Percentiles rank a stretch among this genome's conserved stretches.
phyloP scores from a whole-genome alignment of 495 filamentous ascomycete genomes.

The Endocarpon pusillum region DNA sequence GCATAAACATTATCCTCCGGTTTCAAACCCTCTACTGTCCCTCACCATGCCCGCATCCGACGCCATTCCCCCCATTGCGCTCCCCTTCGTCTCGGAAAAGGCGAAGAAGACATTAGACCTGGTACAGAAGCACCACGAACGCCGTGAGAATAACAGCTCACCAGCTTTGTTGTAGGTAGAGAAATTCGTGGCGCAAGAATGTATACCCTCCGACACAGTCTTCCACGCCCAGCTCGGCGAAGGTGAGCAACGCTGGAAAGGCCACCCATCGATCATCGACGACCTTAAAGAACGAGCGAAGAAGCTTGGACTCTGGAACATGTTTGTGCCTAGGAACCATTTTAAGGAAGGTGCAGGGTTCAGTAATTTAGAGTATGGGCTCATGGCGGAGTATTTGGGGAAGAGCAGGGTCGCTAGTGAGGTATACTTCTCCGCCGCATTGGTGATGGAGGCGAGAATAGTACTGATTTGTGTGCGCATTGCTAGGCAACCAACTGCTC shows the following conservation, averaged over 20 bases:
- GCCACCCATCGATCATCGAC: slow-evolving; percentile 68
- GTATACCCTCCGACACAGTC: slow-evolving; percentile 67
- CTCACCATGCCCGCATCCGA: slow-evolving; percentile 46
- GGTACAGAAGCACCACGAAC: slow-evolving; percentile 9
- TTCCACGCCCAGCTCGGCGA: slow-evolving; percentile 63
- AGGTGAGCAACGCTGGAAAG: slow-evolving; percentile 56
- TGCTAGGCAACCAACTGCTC: slow-evolving; percentile 78
- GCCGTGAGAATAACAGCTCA: background rate
- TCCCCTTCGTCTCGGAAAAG: slow-evolving; percentile 54
- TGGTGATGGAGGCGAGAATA: background rate
- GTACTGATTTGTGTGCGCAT: slow-evolving; percentile 2
- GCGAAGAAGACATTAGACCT: slow-evolving; percentile 58
- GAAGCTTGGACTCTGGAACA: slow-evolving; percentile 87
- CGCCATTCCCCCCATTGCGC: slow-evolving; percentile 50
- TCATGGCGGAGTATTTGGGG: slow-evolving; percentile 85
- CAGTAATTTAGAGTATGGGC: slow-evolving; percentile 77
- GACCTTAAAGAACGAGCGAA: slow-evolving; percentile 72
- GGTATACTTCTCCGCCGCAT: slow-evolving; percentile 16
- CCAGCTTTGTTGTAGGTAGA: slow-evolving; percentile 45
- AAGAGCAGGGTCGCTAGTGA: slow-evolving; percentile 65
- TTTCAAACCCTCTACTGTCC: no score
- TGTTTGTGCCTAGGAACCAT: slow-evolving; percentile 89
- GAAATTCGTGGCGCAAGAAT: slow-evolving; percentile 95
- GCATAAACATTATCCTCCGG: no score
- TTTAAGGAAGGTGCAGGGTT: slow-evolving; percentile 87